Conservation (phyloP, 257 asterid genomes). For the Rehmannia glutinosa region DNA sequence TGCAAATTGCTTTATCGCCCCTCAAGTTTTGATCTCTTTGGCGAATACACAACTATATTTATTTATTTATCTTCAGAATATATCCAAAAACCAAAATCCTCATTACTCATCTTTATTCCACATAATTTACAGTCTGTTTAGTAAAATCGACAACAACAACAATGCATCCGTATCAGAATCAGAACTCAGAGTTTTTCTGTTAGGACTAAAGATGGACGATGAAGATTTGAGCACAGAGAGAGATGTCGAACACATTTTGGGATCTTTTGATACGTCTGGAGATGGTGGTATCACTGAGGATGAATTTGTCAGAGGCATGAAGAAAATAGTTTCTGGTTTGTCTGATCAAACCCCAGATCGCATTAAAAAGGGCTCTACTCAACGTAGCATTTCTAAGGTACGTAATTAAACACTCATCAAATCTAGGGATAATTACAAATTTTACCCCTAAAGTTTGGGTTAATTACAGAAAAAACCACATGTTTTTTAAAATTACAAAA, state of each 20-base stretch:
- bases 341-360: constrained; percentile 22
- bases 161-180: constrained; percentile 36
- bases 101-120: neutral
- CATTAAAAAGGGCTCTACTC: neutral
- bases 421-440: too few species aligned
- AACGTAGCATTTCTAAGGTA: constrained; percentile 23
- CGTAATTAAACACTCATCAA: too few species aligned
- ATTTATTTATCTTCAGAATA: too few species aligned
- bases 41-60: too few species aligned
- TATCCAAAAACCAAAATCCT: neutral
- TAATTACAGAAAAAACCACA: too few species aligned
- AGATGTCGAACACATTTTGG: constrained; percentile 44
- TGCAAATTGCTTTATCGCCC: too few species aligned
- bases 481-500: too few species aligned
- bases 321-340: constrained; percentile 18
- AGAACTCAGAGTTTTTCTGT: constrained; percentile 51
- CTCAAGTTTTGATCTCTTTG: too few species aligned
- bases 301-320: constrained; percentile 45
- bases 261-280: constrained; percentile 37
- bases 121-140: constrained; percentile 33
- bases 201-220: constrained; percentile 40
- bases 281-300: constrained; percentile 36
- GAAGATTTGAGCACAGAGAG: constrained; percentile 35
- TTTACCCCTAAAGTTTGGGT: too few species aligned
- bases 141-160: constrained; percentile 30